A percentile compares a stretch with the other conserved stretches of the same genome.
phyloP scores from a whole-genome alignment of 164 flowering plant species.

The Magnolia officinalis region DNA sequence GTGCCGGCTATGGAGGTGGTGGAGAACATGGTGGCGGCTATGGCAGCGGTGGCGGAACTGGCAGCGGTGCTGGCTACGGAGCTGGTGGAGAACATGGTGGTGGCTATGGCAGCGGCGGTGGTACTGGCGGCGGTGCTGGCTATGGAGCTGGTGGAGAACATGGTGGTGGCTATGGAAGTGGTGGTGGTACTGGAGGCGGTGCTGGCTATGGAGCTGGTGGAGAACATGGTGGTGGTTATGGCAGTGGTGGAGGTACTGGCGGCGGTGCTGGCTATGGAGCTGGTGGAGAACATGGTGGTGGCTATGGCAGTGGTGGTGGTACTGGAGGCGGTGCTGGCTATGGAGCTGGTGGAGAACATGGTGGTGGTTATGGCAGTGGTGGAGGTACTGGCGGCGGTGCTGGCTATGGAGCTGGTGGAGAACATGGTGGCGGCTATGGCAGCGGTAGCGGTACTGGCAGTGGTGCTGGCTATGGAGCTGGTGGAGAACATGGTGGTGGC shows the following conservation, averaged over 20 bases:
- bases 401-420: background rate
- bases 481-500: conserved; percentile 11
- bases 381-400: background rate
- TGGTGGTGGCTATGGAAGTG: background rate
- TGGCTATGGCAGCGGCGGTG: background rate
- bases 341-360: conserved; percentile 10
- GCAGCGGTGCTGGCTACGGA: conserved; percentile 2
- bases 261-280: conserved; percentile 4
- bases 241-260: conserved; percentile 4
- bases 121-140: conserved; percentile 4
- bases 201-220: conserved; percentile 4
- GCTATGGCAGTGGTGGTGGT: background rate
- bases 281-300: conserved; percentile 4
- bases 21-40: conserved; percentile 7
- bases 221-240: conserved; percentile 9
- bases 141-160: conserved; percentile 5
- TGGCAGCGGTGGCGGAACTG: background rate
- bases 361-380: conserved; percentile 1
- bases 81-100: conserved; percentile 2
- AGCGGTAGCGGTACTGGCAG: background rate
- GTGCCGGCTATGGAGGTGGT: conserved; percentile 4
- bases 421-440: background rate
- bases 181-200: conserved; percentile 1
- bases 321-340: conserved; percentile 1
- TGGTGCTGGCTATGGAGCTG: conserved; percentile 20